Evolutionary conservation across 2,329 filamentous ascomycete genomes (phyloP).

Genomic region (Tolypocladium endophyticum): DNA sequence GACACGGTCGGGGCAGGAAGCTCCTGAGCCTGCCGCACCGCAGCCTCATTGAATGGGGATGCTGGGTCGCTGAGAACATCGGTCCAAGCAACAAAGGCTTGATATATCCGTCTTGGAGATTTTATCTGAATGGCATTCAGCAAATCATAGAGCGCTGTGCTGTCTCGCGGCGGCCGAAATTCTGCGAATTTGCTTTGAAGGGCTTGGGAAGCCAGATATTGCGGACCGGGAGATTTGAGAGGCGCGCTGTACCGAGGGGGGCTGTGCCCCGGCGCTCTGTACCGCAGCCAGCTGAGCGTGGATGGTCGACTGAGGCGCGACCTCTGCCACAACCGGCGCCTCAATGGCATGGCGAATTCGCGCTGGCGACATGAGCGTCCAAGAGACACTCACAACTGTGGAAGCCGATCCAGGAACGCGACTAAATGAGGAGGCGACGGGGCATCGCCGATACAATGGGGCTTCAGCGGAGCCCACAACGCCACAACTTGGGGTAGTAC

Average conservation of each 20-base stretch:
- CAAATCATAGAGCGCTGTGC: slow-evolving; percentile 13
- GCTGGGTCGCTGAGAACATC: slow-evolving; percentile 9
- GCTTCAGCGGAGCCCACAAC: slow-evolving; percentile 1
- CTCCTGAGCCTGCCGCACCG: slow-evolving; percentile 18
- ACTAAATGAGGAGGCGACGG: neutral
- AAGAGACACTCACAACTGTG: neutral
- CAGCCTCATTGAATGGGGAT: slow-evolving; percentile 9
- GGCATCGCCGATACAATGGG: neutral
- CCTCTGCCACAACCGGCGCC: slow-evolving; percentile 13
- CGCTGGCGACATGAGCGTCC: neutral
- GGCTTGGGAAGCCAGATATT: slow-evolving; percentile 12
- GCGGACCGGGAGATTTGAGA: slow-evolving; percentile 12
- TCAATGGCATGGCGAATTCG: slow-evolving; percentile 16
- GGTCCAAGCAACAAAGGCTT: slow-evolving; percentile 17
- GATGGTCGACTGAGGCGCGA: slow-evolving; percentile 11
- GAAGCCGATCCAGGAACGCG: neutral
- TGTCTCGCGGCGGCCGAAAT: slow-evolving; percentile 4
- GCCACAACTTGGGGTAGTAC: slow-evolving; percentile 3
- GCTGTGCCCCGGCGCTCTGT: slow-evolving; percentile 11
- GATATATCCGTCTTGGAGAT: slow-evolving; percentile 11
- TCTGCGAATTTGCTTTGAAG: slow-evolving; percentile 4
- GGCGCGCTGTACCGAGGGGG: slow-evolving; percentile 11
- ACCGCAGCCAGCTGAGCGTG: slow-evolving; percentile 4
- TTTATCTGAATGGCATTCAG: slow-evolving; percentile 20
- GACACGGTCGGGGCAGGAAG: slow-evolving; percentile 49